Evolutionary conservation across 2,329 filamentous ascomycete genomes (phyloP).

Genomic region (Berkeleyomyces basicola): DNA sequence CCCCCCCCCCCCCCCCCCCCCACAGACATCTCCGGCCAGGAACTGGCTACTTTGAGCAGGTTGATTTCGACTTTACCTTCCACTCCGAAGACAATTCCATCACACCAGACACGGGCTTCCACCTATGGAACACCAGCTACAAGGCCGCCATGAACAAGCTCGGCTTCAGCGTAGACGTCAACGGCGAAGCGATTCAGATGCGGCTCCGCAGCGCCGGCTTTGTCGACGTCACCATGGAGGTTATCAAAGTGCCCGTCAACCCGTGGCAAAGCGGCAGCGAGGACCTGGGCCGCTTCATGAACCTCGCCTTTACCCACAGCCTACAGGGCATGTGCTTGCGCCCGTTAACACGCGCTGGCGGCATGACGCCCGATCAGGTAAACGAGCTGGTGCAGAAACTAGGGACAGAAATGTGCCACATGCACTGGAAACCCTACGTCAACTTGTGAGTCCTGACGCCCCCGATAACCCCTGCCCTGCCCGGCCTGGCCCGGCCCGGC

Average conservation of each 20-base stretch:
- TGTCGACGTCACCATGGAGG: constrained; percentile 56
- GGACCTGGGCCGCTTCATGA: constrained; percentile 68
- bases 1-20: neutral
- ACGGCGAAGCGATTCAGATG: constrained; percentile 19
- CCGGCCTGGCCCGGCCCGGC: no score
- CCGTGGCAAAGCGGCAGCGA: constrained; percentile 51
- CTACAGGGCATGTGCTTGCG: constrained; percentile 57
- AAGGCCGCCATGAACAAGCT: constrained; percentile 49
- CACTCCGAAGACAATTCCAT: constrained; percentile 52
- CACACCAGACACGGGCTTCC: constrained; percentile 38
- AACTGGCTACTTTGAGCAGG: constrained; percentile 63
- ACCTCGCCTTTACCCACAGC: constrained; percentile 56
- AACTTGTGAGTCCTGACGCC: constrained; percentile 44
- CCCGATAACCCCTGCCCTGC: no score
- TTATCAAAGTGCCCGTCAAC: constrained; percentile 55
- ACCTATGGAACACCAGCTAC: constrained; percentile 54
- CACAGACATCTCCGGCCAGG: constrained; percentile 61
- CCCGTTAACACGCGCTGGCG: constrained; percentile 41
- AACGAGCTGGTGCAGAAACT: constrained; percentile 44
- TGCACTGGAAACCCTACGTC: constrained; percentile 55
- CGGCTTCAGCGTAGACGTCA: constrained; percentile 46
- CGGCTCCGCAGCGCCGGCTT: constrained; percentile 58
- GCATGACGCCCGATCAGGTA: constrained; percentile 42
- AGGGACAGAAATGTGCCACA: constrained; percentile 50
- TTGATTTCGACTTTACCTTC: constrained; percentile 74